These are phyloP conservation scores for Lagenaria siceraria DNA, from an alignment of 306 rosid species.

Conservation along the genomic window DNA sequence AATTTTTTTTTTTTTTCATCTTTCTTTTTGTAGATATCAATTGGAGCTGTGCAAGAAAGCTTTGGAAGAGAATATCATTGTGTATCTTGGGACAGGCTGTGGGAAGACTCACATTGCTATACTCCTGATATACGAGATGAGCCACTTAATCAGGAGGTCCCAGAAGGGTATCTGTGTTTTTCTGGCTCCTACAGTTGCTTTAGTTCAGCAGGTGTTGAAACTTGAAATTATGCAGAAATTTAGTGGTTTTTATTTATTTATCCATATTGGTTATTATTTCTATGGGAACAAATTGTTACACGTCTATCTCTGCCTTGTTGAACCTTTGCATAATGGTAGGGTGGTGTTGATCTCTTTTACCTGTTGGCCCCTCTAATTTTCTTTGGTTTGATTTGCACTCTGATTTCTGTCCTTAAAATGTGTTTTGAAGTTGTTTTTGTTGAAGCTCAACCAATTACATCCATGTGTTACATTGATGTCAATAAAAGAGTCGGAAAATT, in stretches of 20 bases:
- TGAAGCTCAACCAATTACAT: background rate
- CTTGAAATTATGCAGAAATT: background rate
- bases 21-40: constrained; percentile 49
- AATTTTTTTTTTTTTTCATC: background rate
- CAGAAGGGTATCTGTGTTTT: constrained; percentile 56
- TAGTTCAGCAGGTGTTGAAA: constrained; percentile 65
- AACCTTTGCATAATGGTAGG: background rate
- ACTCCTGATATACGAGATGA: constrained; percentile 60
- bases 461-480: background rate
- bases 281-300: background rate
- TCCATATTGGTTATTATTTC: background rate
- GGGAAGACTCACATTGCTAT: constrained; percentile 95
- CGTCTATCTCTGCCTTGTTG: background rate
- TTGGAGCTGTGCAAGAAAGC: constrained; percentile 75
- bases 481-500: background rate
- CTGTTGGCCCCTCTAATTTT: background rate
- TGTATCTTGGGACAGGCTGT: constrained; percentile 84
- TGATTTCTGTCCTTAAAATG: background rate
- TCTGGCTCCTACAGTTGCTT: constrained; percentile 90
- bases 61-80: constrained; percentile 75
- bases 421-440: background rate
- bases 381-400: background rate
- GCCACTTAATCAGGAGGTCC: constrained; percentile 60
- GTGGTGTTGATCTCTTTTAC: background rate
- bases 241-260: background rate